phyloP scores from a whole-genome alignment of 2,329 filamentous ascomycete species.

The Penicillium sp. region DNA sequence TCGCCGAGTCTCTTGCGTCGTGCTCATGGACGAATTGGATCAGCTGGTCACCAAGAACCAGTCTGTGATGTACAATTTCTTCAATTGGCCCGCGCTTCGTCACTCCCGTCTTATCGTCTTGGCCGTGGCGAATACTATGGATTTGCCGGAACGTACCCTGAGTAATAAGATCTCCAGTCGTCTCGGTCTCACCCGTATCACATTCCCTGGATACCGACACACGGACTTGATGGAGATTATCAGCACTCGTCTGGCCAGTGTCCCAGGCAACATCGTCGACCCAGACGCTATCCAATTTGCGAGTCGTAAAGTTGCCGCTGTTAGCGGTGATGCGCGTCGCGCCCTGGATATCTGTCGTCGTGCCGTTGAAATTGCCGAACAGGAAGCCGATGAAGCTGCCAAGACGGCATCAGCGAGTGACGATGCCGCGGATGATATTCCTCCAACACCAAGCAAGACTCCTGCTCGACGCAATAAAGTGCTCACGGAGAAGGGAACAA shows the following conservation, averaged over 20 bases:
- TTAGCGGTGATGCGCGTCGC: slow-evolving; percentile 88
- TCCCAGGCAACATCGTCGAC: slow-evolving; percentile 87
- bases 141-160: slow-evolving; percentile 89
- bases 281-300: slow-evolving; percentile 95
- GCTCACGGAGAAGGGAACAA: slow-evolving; percentile 16
- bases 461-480: slow-evolving; percentile 36
- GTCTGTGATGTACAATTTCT: slow-evolving; percentile 99
- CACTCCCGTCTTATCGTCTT: slow-evolving; percentile 94
- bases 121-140: slow-evolving; percentile 98
- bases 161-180: slow-evolving; percentile 98
- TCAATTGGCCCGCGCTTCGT: slow-evolving; percentile 94
- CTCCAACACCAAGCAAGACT: slow-evolving; percentile 51
- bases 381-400: slow-evolving; percentile 57
- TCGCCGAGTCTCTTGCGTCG: slow-evolving; percentile 88
- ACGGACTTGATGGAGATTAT: slow-evolving; percentile 98
- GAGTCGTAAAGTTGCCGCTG: slow-evolving; percentile 92
- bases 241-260: slow-evolving; percentile 84
- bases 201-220: slow-evolving; percentile 95
- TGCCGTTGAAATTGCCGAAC: slow-evolving; percentile 91
- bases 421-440: slow-evolving; percentile 42
- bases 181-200: slow-evolving; percentile 86
- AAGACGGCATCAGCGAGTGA: slow-evolving; percentile 23
- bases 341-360: slow-evolving; percentile 93
- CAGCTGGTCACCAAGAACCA: slow-evolving; percentile 98
- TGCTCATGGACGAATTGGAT: slow-evolving; percentile 97